Evolutionary conservation across 2,329 filamentous ascomycete species (phyloP).

Genomic region (Phialophora macrospora): DNA sequence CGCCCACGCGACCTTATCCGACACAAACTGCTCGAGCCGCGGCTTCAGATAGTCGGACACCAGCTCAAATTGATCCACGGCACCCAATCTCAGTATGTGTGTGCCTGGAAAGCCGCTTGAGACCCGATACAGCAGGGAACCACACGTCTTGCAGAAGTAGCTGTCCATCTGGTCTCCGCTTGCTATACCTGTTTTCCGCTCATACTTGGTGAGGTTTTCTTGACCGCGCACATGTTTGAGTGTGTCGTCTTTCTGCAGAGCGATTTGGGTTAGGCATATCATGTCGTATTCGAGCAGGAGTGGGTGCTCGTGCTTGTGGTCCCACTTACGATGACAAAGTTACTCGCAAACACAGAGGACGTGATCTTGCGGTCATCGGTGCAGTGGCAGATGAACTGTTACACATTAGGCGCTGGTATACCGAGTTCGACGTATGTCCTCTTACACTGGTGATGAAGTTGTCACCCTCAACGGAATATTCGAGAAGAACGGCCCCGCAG

Average conservation of each 20-base stretch:
- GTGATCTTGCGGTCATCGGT: constrained; percentile 15
- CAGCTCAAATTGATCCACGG: constrained; percentile 10
- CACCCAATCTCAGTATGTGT: constrained; percentile 5
- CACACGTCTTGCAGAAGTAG: constrained; percentile 15
- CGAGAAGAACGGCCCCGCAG: constrained; percentile 7
- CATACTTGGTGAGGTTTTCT: constrained; percentile 8
- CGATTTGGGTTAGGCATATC: neutral
- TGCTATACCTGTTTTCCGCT: constrained; percentile 7
- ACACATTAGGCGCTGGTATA: neutral
- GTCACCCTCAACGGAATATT: constrained; percentile 12
- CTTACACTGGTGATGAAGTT: constrained; percentile 11
- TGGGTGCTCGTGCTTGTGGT: neutral
- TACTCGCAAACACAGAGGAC: constrained; percentile 4
- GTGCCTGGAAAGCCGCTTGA: neutral
- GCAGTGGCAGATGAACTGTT: constrained; percentile 16
- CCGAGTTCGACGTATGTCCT: neutral
- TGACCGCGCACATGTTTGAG: constrained; percentile 5
- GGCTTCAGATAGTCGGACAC: constrained; percentile 1
- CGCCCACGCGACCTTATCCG: constrained; percentile 6
- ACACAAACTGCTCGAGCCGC: constrained; percentile 6
- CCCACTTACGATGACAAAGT: constrained; percentile 14
- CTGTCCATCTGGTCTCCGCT: constrained; percentile 14
- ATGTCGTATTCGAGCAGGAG: neutral
- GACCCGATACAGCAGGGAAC: constrained; percentile 12
- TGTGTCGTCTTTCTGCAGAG: constrained; percentile 7